Conservation (phyloP, 495 filamentous ascomycete genomes). For the Hyaloscypha hepaticicola region DNA sequence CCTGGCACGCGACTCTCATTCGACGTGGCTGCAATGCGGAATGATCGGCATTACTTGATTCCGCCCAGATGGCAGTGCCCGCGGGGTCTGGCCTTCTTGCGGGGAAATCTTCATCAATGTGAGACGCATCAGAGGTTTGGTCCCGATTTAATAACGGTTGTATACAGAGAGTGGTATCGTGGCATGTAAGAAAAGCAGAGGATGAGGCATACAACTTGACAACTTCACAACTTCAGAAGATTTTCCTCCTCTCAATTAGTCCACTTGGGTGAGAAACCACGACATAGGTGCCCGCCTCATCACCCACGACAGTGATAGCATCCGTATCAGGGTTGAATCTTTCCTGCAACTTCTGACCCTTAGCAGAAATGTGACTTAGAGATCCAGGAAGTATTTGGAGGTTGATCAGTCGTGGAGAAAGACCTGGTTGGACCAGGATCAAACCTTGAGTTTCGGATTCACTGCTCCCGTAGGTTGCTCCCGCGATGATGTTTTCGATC, state of each 20-base stretch:
- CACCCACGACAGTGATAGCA: not conserved
- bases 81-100: too few species aligned
- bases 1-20: too few species aligned
- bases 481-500: constrained; percentile 1
- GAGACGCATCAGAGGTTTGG: too few species aligned
- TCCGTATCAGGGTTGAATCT: not conserved
- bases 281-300: not conserved
- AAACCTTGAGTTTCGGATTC: constrained; percentile 2
- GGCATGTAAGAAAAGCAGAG: too few species aligned
- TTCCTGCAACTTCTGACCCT: not conserved
- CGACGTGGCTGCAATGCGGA: too few species aligned
- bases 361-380: not conserved
- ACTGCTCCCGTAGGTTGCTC: not conserved
- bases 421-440: not conserved
- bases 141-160: too few species aligned
- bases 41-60: too few species aligned
- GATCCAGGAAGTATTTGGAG: not conserved
- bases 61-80: too few species aligned
- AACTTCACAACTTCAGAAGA: not conserved
- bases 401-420: not conserved
- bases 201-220: too few species aligned
- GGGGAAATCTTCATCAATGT: too few species aligned
- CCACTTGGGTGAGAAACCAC: constrained; percentile 9
- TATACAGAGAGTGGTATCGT: too few species aligned
- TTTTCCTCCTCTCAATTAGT: not conserved